These are phyloP conservation scores for Fusarium drepaniforme DNA, from an alignment of 2,329 filamentous ascomycete species.

Conservation along the genomic window DNA sequence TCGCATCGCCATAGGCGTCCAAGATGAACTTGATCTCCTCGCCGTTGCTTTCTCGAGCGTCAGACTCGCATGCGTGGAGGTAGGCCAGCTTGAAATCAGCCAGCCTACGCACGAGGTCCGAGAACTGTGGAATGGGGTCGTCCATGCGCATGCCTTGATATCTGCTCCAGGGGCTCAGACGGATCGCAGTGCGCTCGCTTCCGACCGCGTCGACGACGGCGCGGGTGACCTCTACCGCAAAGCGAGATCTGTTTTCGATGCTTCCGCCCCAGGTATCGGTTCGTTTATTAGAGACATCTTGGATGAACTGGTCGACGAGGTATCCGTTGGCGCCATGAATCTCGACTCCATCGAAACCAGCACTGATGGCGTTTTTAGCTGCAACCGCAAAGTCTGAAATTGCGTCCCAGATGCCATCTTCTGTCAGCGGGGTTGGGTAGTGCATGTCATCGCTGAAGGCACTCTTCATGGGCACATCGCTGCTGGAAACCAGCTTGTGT, in stretches of 20 bases:
- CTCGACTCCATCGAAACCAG: background rate
- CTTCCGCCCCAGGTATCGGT: background rate
- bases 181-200: conserved; percentile 64
- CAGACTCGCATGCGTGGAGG: conserved; percentile 71
- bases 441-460: background rate
- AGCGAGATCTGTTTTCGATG: conserved; percentile 10
- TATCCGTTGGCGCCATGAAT: conserved; percentile 8
- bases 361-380: background rate
- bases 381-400: conserved; percentile 1
- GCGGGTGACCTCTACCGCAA: conserved; percentile 61
- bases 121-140: conserved; percentile 70
- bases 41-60: conserved; percentile 56
- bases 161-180: conserved; percentile 68
- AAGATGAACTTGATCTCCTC: conserved; percentile 48
- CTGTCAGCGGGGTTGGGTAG: background rate
- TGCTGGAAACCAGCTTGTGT: background rate
- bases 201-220: conserved; percentile 58
- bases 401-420: background rate
- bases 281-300: conserved; percentile 43
- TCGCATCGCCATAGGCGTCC: conserved; percentile 42
- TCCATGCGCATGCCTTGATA: conserved; percentile 75
- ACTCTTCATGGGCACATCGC: background rate
- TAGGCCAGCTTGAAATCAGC: conserved; percentile 69
- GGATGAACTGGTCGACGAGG: background rate
- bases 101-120: conserved; percentile 64